Percentiles rank a stretch among this genome's conserved stretches.
Conservation (phyloP, 2,329 filamentous ascomycete genomes). For the Xylariaceae sp. region DNA sequence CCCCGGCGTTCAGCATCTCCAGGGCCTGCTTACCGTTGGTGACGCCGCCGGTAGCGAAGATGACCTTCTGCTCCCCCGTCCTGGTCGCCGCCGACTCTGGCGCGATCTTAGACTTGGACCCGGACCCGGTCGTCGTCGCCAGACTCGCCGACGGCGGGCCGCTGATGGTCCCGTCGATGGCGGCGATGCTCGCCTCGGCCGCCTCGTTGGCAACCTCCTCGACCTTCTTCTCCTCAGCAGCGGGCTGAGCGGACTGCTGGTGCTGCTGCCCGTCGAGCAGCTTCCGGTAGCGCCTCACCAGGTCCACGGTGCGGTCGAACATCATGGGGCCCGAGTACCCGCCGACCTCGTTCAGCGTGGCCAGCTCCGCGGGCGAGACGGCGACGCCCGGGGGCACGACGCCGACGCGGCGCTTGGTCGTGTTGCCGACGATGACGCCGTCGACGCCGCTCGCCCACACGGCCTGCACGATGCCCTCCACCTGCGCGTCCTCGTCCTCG, state of each 20-base stretch:
- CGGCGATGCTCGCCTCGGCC: constrained; percentile 25
- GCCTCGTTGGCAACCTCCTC: constrained; percentile 24
- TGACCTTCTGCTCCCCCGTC: constrained; percentile 56
- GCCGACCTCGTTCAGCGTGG: constrained; percentile 66
- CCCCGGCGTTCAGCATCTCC: constrained; percentile 77
- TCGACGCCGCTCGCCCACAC: constrained; percentile 81
- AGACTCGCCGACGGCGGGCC: constrained; percentile 19
- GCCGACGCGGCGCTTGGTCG: constrained; percentile 73
- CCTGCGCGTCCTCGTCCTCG: constrained; percentile 77
- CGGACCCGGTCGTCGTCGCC: constrained; percentile 35
- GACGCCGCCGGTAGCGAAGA: constrained; percentile 92
- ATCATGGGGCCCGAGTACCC: constrained; percentile 88
- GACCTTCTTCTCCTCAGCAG: constrained; percentile 17
- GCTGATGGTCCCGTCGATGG: constrained; percentile 26
- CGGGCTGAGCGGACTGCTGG: constrained; percentile 30
- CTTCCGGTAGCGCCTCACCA: constrained; percentile 73
- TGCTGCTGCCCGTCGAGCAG: constrained; percentile 53
- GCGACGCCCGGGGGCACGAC: constrained; percentile 59
- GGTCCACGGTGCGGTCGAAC: constrained; percentile 68
- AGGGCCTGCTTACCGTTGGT: constrained; percentile 80
- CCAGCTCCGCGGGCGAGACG: constrained; percentile 59
- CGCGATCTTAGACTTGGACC: too few species aligned
- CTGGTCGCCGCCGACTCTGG: constrained; percentile 4
- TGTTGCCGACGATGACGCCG: constrained; percentile 95
- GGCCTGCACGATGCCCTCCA: constrained; percentile 81